phyloP scores from a whole-genome alignment of 2,329 filamentous ascomycete species.

The Scytalidium lignicola region DNA sequence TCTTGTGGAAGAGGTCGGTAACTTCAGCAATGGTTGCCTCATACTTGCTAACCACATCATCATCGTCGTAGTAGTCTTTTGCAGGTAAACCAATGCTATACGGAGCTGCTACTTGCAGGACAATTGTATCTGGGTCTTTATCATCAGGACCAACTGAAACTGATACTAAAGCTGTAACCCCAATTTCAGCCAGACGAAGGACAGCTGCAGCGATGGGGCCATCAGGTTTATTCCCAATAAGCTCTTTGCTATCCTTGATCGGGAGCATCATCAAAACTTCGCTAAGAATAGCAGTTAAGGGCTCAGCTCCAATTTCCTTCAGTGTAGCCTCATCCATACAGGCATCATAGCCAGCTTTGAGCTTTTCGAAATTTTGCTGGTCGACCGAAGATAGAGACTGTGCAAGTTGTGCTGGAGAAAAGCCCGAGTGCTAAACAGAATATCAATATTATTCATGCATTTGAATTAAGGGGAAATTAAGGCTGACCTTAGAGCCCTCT shows the following conservation, averaged over 20 bases:
- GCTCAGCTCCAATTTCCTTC: constrained; percentile 47
- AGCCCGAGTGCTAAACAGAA: constrained; percentile 41
- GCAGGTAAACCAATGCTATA: constrained; percentile 52
- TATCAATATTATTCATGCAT: constrained; percentile 5
- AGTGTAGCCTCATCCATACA: constrained; percentile 60
- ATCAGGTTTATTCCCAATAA: constrained; percentile 15
- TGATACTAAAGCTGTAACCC: constrained; percentile 34
- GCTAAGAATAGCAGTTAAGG: constrained; percentile 51
- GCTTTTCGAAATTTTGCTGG: constrained; percentile 59
- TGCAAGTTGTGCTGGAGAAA: constrained; percentile 38
- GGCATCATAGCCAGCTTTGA: constrained; percentile 59
- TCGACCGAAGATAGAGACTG: constrained; percentile 39
- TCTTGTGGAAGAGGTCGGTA: constrained; percentile 14
- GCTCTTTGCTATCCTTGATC: constrained; percentile 23
- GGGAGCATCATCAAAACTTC: constrained; percentile 44
- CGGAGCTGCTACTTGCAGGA: constrained; percentile 40
- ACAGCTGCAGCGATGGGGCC: constrained; percentile 34
- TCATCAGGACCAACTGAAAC: constrained; percentile 37
- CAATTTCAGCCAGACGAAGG: constrained; percentile 40
- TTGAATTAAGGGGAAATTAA: constrained; percentile 6
- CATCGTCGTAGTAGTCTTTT: constrained; percentile 55
- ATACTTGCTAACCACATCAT: constrained; percentile 47
- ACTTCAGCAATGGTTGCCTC: constrained; percentile 32
- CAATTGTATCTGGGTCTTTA: constrained; percentile 48
- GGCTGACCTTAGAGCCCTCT: constrained; percentile 30